Base-by-base conservation (phyloP, 108 stramenopile genomes). In the Fragilariopsis cylindrus region DNA sequence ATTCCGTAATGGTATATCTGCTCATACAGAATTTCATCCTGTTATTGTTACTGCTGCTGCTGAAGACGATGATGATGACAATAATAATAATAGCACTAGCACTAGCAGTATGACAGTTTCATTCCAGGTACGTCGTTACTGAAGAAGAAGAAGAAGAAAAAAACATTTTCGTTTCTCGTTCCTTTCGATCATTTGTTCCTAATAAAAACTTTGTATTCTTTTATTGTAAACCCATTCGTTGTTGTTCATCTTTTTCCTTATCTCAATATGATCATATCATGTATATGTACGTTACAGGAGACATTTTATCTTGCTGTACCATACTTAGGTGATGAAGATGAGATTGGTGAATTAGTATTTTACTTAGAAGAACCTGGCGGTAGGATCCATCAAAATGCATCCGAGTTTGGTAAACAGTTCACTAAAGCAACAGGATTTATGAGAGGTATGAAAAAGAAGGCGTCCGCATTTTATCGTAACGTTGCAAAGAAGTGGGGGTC, bases 251-350 rank as follows among this genome's bases (percentile, higher is more conserved):
- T 30, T 2, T 30, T 30, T 13, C 53, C 53, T 1, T n/a, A n/a
- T 13, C 15, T 15, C 15, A n/a, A 54, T 13, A 0, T 54, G 53
- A 54, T n/a, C 15, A 13, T 15, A 54, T n/a, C 53, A n/a, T 54
- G 12, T 54, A 13, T 53, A 12, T 21, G 1, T 21, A 30, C 30
- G 53, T 54, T 54, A 13, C 12, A 54, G 9, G 58, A 60, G 16
- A 60, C 58, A 16, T 60, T 60, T 60, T 60, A 60, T 16, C 16
- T 60, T 60, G 58, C 58, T 39, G 58, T 60, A 11, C 58, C 58
- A 30, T n/a, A 30, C 9, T 9, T 30, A 8, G 58, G 9, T 0
- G 21, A 60, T 16, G 58, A 16, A 13, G 50, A 52, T 52, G 50
- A 52, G 9, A 52, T 60, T 9, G 58, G 58, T 16, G 58, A 60